Evolutionary conservation across 371 early-diverging fungal species (phyloP), one percentile per base, ranked within the genome.

Genomic region (Enterospora canceri): DNA sequence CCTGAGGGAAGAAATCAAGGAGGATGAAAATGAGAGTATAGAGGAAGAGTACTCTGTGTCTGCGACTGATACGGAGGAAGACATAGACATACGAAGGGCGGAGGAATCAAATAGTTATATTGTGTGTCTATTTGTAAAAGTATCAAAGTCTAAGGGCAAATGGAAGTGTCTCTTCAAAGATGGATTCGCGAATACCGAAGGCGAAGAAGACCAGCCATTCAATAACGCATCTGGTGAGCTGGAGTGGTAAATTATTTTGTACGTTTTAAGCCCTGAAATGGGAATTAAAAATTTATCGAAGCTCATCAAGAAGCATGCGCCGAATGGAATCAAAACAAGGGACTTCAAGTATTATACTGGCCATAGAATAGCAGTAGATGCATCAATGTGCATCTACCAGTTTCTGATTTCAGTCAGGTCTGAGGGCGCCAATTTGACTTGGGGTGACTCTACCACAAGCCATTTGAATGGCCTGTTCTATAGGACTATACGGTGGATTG

Each of bases 391-490:
- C 64, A 87, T 97, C 54, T 98, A 98, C 79, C 99, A 98, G 84
- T 96, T 96, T 81, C 86, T 98, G 80, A 89, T 98, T 69, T 97
- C 97, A 2, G 94, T 98, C 32, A 83, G 97, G 53, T 81, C 83
- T 30, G 93, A 93, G 66, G 97, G 96, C 1, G 84, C 86, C 74
- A 83, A 87, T 60, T 83, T 97, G 46, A 87, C 86, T 19, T 87
- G 85, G 67, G 83, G 83, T 8, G 97, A 96, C 40, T 88, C 90
- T 68, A 91, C 92, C 0, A 98, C 97, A 18, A 88, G 89, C 82
- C 99, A 98, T 79, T 80, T 98, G 49, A 87, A 93, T 85, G 99
- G 99, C 5, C 85, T 95, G 80, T 91, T 96, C 68, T 94, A 97
- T 80, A 89, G 97, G 49, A 94, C 95, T 0, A 87, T 97, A n/a